A percentile compares a stretch with the other conserved stretches of the same genome.
Evolutionary conservation across 306 rosid species (phyloP).

Genomic region (Vigna angularis): DNA sequence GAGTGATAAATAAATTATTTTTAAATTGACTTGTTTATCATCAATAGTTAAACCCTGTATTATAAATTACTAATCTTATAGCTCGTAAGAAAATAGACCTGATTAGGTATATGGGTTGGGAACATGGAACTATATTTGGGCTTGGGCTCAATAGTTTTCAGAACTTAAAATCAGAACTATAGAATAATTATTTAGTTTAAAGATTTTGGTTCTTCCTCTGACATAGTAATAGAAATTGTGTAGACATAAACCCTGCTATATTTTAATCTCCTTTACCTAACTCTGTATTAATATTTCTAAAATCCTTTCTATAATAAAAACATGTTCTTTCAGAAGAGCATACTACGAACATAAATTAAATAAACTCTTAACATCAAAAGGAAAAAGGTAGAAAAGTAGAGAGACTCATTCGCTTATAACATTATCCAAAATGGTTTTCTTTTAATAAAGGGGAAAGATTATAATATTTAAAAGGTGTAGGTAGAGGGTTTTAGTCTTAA

Average conservation of each 20-base stretch:
- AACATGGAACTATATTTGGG: not conserved
- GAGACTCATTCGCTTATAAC: not conserved
- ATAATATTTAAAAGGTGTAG: not conserved
- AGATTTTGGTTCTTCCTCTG: not conserved
- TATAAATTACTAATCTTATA: not conserved
- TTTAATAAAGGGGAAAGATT: not conserved
- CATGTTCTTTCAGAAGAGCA: slow-evolving; percentile 14
- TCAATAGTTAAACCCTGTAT: not conserved
- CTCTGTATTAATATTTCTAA: not conserved
- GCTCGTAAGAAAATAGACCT: not conserved
- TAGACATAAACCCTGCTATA: not conserved
- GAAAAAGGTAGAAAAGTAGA: not conserved
- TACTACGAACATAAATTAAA: not conserved
- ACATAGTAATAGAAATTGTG: not conserved
- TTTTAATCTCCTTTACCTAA: slow-evolving; percentile 9
- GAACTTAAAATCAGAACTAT: slow-evolving; percentile 4
- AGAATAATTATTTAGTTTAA: slow-evolving; percentile 5
- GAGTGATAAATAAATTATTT: not conserved
- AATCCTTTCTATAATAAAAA: not conserved
- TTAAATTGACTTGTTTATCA: not conserved
- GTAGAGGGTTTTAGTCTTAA: slow-evolving; percentile 12
- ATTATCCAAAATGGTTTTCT: not conserved
- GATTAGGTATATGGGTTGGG: not conserved
- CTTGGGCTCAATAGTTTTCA: not conserved
- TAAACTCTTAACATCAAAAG: not conserved